These are phyloP conservation scores for Paxillus ammoniavirescens DNA, from an alignment of 768 basidiomycete species.

Conservation along the genomic window DNA sequence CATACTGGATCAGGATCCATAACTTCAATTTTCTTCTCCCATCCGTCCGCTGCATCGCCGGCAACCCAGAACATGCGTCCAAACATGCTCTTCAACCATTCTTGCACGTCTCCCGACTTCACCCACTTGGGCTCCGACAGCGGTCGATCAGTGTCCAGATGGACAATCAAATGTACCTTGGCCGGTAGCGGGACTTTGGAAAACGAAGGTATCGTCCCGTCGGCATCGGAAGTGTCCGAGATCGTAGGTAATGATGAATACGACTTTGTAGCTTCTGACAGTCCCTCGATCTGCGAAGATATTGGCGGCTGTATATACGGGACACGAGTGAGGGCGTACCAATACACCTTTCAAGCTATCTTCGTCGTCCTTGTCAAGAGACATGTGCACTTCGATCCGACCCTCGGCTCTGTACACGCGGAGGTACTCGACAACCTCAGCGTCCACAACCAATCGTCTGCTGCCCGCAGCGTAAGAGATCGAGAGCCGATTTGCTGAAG, in stretches of 20 bases:
- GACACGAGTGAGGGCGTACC: conserved; percentile 44
- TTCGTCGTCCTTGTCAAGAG: conserved; percentile 53
- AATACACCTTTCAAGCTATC: conserved; percentile 69
- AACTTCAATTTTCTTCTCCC: conserved; percentile 92
- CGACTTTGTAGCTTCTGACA: conserved; percentile 69
- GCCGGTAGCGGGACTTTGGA: conserved; percentile 50
- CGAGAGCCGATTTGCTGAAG: conserved; percentile 85
- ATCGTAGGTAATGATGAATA: conserved; percentile 59
- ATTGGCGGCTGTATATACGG: conserved; percentile 8
- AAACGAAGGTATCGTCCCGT: conserved; percentile 74
- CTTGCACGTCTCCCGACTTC: conserved; percentile 89
- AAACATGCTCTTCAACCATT: conserved; percentile 89
- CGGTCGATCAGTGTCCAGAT: conserved; percentile 85
- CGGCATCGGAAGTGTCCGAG: conserved; percentile 41
- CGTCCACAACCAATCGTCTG: conserved; percentile 83
- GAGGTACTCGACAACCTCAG: conserved; percentile 79
- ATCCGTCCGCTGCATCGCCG: conserved; percentile 81
- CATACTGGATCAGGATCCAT: conserved; percentile 93
- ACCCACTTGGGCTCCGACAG: conserved; percentile 97
- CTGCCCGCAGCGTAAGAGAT: conserved; percentile 93
- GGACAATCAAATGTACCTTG: conserved; percentile 62
- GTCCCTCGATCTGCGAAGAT: conserved; percentile 63
- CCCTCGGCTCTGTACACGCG: conserved; percentile 81
- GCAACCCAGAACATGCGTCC: conserved; percentile 86
- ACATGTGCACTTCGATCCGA: conserved; percentile 78